A percentile compares a stretch with the other conserved stretches of the same genome.
These are phyloP conservation scores for Leccinum subtestaceum DNA, from an alignment of 768 basidiomycete species.

Conservation along the genomic window DNA sequence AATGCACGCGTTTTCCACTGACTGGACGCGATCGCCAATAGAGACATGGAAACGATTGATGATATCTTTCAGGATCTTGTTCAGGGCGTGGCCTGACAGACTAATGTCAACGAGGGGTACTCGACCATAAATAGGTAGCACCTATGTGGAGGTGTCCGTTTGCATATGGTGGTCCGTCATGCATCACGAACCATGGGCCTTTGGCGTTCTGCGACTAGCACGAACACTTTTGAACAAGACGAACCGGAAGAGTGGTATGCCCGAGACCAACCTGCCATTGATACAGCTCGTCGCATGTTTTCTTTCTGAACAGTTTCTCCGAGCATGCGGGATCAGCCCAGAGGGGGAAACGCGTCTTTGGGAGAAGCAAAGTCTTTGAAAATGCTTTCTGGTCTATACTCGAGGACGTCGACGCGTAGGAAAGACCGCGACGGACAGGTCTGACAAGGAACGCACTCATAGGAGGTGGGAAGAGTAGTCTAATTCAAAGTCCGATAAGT, in stretches of 20 bases:
- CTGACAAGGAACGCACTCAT: conserved; percentile 8
- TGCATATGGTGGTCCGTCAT: conserved; percentile 97
- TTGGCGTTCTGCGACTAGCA: conserved; percentile 61
- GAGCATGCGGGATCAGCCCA: conserved; percentile 63
- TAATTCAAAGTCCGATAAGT: too few relatives aligned
- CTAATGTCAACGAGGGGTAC: not conserved
- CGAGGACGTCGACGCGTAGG: conserved; percentile 5
- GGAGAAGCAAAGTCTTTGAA: conserved; percentile 69
- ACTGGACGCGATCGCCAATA: conserved; percentile 80
- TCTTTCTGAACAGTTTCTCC: conserved; percentile 54
- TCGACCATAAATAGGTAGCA: conserved; percentile 30
- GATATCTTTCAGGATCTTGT: conserved; percentile 95
- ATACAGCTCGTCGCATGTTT: conserved; percentile 76
- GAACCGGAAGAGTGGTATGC: not conserved
- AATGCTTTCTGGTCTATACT: conserved; percentile 38
- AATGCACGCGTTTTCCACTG: conserved; percentile 27
- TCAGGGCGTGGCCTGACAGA: conserved; percentile 82
- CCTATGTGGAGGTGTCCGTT: conserved; percentile 97
- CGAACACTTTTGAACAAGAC: not conserved
- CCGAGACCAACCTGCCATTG: conserved; percentile 62
- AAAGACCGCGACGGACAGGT: conserved; percentile 14
- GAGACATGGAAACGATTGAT: conserved; percentile 86
- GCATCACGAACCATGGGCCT: conserved; percentile 76
- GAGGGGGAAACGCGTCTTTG: conserved; percentile 77
- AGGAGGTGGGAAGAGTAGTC: too few relatives aligned